A percentile compares a stretch with the other conserved stretches of the same genome.
These are phyloP conservation scores for Kurtzmaniella quercitrusa DNA, from an alignment of 1,139 yeast genomes.

Conservation along the genomic window DNA sequence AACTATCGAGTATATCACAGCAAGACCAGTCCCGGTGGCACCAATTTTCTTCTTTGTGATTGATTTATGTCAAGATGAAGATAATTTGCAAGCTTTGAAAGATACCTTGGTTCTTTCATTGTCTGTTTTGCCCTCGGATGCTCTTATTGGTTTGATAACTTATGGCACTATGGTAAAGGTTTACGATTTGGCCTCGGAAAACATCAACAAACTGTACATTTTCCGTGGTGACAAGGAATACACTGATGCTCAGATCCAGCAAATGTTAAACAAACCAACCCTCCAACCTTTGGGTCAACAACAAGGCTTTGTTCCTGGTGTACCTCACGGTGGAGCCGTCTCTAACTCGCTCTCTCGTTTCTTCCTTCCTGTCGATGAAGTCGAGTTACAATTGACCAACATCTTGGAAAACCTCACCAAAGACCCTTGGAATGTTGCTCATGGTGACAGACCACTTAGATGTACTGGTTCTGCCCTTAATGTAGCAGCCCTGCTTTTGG, in stretches of 20 bases:
- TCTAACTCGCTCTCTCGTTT: constrained; percentile 63
- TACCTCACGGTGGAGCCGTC: constrained; percentile 18
- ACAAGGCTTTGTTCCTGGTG: constrained; percentile 27
- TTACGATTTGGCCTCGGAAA: constrained; percentile 81
- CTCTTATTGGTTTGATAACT: constrained; percentile 86
- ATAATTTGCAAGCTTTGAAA: constrained; percentile 83
- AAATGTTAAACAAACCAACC: constrained; percentile 60
- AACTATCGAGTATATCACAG: constrained; percentile 88
- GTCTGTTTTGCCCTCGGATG: constrained; percentile 86
- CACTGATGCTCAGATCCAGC: constrained; percentile 67
- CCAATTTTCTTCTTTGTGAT: constrained; percentile 91
- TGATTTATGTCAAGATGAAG: constrained; percentile 93
- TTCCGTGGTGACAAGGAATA: constrained; percentile 94
- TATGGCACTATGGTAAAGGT: constrained; percentile 94
- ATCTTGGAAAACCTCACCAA: constrained; percentile 73
- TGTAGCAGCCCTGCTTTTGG: constrained; percentile 78
- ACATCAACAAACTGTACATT: constrained; percentile 76
- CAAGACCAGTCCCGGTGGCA: constrained; percentile 85
- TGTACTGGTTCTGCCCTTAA: constrained; percentile 92
- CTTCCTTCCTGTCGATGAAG: constrained; percentile 79
- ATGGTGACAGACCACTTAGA: constrained; percentile 85
- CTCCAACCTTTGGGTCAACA: constrained; percentile 25
- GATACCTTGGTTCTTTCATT: constrained; percentile 81
- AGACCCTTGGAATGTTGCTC: constrained; percentile 92
- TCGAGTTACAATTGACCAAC: constrained; percentile 82